Evolutionary conservation across 305 asterid species (phyloP).

Genomic region (Nicotiana rustica): DNA sequence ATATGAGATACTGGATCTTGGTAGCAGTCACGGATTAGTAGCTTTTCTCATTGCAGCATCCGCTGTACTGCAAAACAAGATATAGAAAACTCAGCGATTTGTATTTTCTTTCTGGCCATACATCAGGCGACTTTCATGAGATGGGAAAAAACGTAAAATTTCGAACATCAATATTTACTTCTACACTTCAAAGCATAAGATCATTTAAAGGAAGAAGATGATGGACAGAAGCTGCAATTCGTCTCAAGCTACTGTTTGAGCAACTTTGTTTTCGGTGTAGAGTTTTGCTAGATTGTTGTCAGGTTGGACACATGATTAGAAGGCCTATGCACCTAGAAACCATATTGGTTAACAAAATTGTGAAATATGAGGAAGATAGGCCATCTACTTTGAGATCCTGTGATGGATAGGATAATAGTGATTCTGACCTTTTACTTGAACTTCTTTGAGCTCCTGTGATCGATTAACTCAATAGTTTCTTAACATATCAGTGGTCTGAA

Average conservation of each 20-base stretch:
- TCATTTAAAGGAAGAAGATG: slow-evolving; percentile 18
- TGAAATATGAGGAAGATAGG: slow-evolving; percentile 15
- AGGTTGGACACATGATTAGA: neutral
- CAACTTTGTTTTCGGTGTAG: neutral
- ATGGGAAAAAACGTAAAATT: neutral
- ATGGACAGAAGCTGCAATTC: slow-evolving; percentile 2
- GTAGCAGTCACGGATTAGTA: slow-evolving; percentile 2
- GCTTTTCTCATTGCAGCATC: slow-evolving; percentile 25
- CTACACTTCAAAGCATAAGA: slow-evolving; percentile 18
- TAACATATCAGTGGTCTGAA: neutral
- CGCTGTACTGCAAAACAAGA: neutral
- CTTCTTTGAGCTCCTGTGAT: slow-evolving; percentile 12
- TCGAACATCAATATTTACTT: slow-evolving; percentile 4
- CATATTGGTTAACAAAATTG: neutral
- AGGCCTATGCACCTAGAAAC: neutral
- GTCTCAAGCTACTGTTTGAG: neutral
- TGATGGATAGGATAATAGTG: slow-evolving; percentile 20
- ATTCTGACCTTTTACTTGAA: slow-evolving; percentile 24
- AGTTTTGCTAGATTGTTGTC: slow-evolving; percentile 9
- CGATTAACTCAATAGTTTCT: neutral
- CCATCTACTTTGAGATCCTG: slow-evolving; percentile 15
- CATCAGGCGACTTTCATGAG: neutral
- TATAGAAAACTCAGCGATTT: neutral
- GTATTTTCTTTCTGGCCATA: neutral
- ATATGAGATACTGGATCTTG: neutral